These are phyloP conservation scores for Carpinus fangiana DNA, from an alignment of 306 rosid genomes.

Conservation along the genomic window DNA sequence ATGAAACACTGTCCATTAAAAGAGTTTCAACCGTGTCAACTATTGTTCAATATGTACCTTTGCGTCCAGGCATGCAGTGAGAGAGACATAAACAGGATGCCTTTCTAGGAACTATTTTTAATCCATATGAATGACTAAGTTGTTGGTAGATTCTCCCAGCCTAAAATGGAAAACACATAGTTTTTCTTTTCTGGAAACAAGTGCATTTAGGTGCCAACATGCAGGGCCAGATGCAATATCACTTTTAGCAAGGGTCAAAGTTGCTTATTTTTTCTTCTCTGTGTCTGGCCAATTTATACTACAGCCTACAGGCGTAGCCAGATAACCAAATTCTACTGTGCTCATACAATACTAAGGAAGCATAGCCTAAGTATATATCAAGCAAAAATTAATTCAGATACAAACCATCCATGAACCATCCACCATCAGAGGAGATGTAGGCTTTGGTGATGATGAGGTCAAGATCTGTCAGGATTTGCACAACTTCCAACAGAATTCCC, in stretches of 20 bases:
- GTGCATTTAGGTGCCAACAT: not conserved
- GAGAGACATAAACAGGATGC: not conserved
- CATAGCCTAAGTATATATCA: constrained; percentile 10
- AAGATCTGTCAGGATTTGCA: constrained; percentile 74
- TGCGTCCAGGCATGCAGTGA: not conserved
- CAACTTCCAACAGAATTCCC: constrained; percentile 83
- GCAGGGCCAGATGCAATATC: no score
- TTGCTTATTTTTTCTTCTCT: no score
- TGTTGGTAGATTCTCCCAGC: not conserved
- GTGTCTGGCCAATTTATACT: no score
- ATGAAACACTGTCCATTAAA: constrained; percentile 62
- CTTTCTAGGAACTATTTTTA: not conserved
- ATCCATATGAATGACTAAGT: not conserved
- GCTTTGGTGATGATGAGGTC: constrained; percentile 82
- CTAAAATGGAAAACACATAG: not conserved
- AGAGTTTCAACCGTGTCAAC: constrained; percentile 26
- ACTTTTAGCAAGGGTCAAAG: no score
- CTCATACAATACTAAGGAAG: not conserved
- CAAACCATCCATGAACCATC: constrained; percentile 94
- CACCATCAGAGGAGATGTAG: constrained; percentile 81
- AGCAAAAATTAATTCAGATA: constrained; percentile 13
- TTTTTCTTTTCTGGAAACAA: not conserved
- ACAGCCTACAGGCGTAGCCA: no score
- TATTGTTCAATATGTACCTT: constrained; percentile 5
- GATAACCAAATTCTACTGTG: not conserved